A percentile compares a stretch with the other conserved stretches of the same genome.
Conservation (phyloP, 768 basidiomycete genomes). For the Naganishia antarctica region DNA sequence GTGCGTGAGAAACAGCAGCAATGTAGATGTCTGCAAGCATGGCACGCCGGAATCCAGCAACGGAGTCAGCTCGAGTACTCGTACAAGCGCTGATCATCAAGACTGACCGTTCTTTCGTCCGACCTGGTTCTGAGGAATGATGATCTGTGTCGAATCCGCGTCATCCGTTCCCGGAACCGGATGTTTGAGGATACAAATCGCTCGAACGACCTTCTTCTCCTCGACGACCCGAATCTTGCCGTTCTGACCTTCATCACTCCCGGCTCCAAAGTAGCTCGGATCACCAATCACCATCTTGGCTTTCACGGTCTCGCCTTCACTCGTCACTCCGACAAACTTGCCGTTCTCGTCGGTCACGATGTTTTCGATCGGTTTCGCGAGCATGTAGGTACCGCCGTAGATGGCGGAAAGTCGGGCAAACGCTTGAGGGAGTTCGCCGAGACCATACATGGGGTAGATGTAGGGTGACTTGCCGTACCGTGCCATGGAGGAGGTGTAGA, state of each 20-base stretch:
- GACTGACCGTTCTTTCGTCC: constrained; percentile 77
- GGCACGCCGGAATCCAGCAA: constrained; percentile 26
- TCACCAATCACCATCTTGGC: constrained; percentile 98
- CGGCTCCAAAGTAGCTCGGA: constrained; percentile 91
- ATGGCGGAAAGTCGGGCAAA: constrained; percentile 97
- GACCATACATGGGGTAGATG: constrained; percentile 97
- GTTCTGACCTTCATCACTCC: constrained; percentile 54
- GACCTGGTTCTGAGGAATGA: constrained; percentile 98
- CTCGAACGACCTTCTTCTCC: constrained; percentile 88
- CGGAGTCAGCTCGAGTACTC: no score
- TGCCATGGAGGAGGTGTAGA: constrained; percentile 98
- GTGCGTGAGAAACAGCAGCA: constrained; percentile 91
- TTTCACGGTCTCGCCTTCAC: constrained; percentile 83
- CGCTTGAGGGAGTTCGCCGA: constrained; percentile 96
- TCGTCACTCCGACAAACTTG: constrained; percentile 87
- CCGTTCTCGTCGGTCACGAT: constrained; percentile 80
- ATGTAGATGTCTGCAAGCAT: constrained; percentile 82
- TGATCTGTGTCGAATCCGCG: constrained; percentile 89
- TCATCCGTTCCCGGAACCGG: constrained; percentile 97
- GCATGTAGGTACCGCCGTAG: constrained; percentile 99
- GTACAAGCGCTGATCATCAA: neutral
- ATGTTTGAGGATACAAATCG: constrained; percentile 96
- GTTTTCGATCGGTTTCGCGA: constrained; percentile 87
- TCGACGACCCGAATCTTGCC: constrained; percentile 85
- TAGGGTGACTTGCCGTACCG: constrained; percentile 99